Evolutionary conservation across 768 basidiomycete genomes (phyloP).

Genomic region (Russula sp.): DNA sequence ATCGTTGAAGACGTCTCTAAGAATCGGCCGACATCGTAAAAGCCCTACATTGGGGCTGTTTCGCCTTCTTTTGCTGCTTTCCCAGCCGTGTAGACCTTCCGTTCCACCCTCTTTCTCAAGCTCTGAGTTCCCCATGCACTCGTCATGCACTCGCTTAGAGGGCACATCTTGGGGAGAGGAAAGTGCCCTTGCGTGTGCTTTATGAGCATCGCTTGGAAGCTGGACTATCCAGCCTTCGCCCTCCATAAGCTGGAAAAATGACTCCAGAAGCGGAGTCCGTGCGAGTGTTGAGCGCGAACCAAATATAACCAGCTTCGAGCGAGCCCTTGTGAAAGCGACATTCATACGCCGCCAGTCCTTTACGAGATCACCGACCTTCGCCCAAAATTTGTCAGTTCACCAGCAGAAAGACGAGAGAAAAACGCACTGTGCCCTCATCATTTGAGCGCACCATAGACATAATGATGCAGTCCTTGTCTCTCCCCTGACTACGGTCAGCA

Average conservation of each 20-base stretch:
- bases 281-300: constrained; percentile 78
- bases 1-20: constrained; percentile 53
- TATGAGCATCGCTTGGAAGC: constrained; percentile 49
- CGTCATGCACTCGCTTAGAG: neutral
- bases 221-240: constrained; percentile 59
- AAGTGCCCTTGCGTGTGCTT: constrained; percentile 35
- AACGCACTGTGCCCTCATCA: constrained; percentile 58
- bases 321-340: constrained; percentile 91
- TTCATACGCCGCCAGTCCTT: constrained; percentile 97
- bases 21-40: constrained; percentile 48
- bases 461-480: constrained; percentile 93
- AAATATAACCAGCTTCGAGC: constrained; percentile 83
- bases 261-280: constrained; percentile 48
- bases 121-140: constrained; percentile 13
- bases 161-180: constrained; percentile 19
- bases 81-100: constrained; percentile 11
- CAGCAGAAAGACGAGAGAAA: neutral
- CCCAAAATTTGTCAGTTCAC: neutral
- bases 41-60: constrained; percentile 35
- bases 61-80: constrained; percentile 33
- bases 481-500: constrained; percentile 87
- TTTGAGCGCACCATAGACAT: constrained; percentile 92
- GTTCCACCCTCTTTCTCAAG: constrained; percentile 35
- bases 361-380: constrained; percentile 82
- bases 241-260: constrained; percentile 77